phyloP scores from a whole-genome alignment of 108 stramenopile species.

The Fistulifera pelliculosa region DNA sequence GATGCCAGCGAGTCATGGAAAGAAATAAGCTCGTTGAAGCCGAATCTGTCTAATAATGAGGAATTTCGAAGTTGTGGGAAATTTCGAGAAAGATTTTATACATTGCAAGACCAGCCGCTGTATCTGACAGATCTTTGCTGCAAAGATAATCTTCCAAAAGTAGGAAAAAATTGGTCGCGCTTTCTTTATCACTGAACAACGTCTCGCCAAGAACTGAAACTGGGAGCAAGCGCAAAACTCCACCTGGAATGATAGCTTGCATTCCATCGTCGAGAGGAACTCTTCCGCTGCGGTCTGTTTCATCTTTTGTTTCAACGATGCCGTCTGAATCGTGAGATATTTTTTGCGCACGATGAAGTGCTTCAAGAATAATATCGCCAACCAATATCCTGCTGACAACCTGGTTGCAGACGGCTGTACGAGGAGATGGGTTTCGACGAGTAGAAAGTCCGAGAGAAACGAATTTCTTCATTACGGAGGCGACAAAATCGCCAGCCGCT shows the following conservation, averaged over 20 bases:
- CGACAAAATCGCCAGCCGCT: conserved; percentile 19
- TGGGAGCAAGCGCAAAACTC: conserved; percentile 10
- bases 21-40: conserved; percentile 21
- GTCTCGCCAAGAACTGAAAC: conserved; percentile 12
- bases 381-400: conserved; percentile 10
- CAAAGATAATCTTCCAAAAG: conserved; percentile 38
- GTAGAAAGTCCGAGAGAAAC: conserved; percentile 11
- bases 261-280: conserved; percentile 1
- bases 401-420: conserved; percentile 12
- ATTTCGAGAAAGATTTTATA: conserved; percentile 9
- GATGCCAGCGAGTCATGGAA: conserved; percentile 23
- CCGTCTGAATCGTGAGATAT: neutral
- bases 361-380: conserved; percentile 22
- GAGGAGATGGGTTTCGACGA: conserved; percentile 8
- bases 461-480: conserved; percentile 9
- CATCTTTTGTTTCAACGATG: neutral
- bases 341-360: conserved; percentile 11
- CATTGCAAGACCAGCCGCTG: conserved; percentile 19
- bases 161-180: conserved; percentile 14
- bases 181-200: conserved; percentile 9
- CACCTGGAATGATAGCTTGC: neutral
- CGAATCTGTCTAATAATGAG: conserved; percentile 25
- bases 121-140: conserved; percentile 26
- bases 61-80: conserved; percentile 14
- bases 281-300: neutral